Conservation (phyloP, 495 filamentous ascomycete species). For the Haplographium delicatum region DNA sequence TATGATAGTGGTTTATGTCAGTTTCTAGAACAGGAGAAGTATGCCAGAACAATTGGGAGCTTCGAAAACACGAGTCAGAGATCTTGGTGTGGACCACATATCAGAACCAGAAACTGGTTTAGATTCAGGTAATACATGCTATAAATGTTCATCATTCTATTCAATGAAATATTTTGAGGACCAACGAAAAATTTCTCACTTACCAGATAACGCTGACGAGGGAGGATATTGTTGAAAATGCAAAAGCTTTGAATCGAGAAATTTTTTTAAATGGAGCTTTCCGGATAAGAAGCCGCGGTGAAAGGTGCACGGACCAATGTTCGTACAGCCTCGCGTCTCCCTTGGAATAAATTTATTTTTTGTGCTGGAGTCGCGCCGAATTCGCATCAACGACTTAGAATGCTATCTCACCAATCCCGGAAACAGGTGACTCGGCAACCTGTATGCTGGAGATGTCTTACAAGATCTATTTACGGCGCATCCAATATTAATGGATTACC, state of each 20-base stretch:
- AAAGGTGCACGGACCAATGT: too few species aligned
- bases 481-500: too few species aligned
- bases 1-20: too few species aligned
- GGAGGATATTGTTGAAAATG: not conserved
- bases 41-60: not conserved
- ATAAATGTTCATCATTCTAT: constrained; percentile 36
- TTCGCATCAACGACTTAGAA: too few species aligned
- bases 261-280: too few species aligned
- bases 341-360: not conserved
- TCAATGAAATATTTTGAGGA: not conserved
- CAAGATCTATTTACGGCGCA: not conserved
- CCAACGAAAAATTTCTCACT: not conserved
- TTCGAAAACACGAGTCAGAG: constrained; percentile 43
- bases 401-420: constrained; percentile 1
- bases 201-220: not conserved
- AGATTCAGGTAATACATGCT: constrained; percentile 69
- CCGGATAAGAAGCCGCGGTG: too few species aligned
- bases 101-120: constrained; percentile 31
- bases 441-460: constrained; percentile 21
- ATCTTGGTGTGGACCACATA: constrained; percentile 53
- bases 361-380: too few species aligned
- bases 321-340: too few species aligned
- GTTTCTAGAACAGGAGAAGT: not conserved
- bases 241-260: not conserved
- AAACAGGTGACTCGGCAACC: constrained; percentile 1